Conservation (phyloP, 306 rosid genomes). For the Castanopsis chinensis region DNA sequence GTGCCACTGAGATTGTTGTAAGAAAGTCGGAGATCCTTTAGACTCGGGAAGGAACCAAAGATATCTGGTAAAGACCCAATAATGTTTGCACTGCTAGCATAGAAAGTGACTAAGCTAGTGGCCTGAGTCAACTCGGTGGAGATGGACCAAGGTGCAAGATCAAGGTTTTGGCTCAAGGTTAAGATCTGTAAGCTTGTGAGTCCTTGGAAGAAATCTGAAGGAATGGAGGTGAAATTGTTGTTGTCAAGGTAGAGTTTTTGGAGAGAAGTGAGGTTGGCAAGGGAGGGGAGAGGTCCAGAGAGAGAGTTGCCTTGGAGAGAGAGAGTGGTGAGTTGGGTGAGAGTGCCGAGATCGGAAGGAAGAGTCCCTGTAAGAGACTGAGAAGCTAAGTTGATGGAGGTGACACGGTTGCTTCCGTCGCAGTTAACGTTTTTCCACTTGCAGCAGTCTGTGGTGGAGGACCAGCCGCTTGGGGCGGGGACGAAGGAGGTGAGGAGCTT, state of each 20-base stretch:
- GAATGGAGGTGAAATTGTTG: constrained; percentile 65
- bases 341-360: constrained; percentile 65
- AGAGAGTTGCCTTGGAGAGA: constrained; percentile 53
- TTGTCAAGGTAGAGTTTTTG: constrained; percentile 26
- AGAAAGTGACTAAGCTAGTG: constrained; percentile 31
- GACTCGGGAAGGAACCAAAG: constrained; percentile 39
- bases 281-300: constrained; percentile 55
- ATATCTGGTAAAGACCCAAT: constrained; percentile 53
- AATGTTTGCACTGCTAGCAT: constrained; percentile 36
- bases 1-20: constrained; percentile 69
- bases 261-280: constrained; percentile 56
- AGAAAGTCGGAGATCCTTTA: constrained; percentile 53
- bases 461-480: constrained; percentile 51
- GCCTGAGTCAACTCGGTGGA: constrained; percentile 50
- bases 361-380: constrained; percentile 56
- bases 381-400: constrained; percentile 42
- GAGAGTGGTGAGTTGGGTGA: constrained; percentile 51
- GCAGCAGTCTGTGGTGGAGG: constrained; percentile 36
- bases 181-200: constrained; percentile 45
- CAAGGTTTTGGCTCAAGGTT: constrained; percentile 31
- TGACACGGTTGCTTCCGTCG: constrained; percentile 50
- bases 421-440: constrained; percentile 58
- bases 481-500: constrained; percentile 34
- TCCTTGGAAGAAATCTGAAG: constrained; percentile 34
- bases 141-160: constrained; percentile 45